Base-by-base conservation (phyloP, 345 rosid species). In the Arabidopsis arenosa region DNA sequence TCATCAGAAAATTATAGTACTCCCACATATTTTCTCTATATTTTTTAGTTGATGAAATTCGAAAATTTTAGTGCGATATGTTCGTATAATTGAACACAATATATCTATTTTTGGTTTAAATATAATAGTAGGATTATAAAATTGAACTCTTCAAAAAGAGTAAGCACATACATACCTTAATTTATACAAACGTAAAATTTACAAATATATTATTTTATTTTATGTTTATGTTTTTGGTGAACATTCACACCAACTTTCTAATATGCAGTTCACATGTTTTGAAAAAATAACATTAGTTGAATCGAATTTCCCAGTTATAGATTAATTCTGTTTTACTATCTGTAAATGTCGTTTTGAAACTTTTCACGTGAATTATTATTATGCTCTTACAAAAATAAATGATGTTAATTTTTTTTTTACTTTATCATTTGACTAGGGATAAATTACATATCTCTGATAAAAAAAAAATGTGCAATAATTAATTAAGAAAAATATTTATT, bases 31-130 rank as follows among this genome's bases (percentile, higher is more conserved):
- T 64, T 55, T 28, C 63, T 68, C 30, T 54, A 26, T 40, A n/a
- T 54, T n/a, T 68, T 45, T 21, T 14, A 23, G 40, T 68, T 39
- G n/a, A 53, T 39, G n/a, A 53, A 9, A 53, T 39, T 39, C 37
- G 39, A 13, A 23, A 14, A 28, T 4, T 33, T 3, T 15, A 48
- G 12, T 17, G 12, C 12, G 4, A 1, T 11, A 36, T 32, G 44
- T 32, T 12, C 32, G 30, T 30, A 5, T 7, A 61, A 37, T 2
- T 5, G 5, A 17, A 17, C 45, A 17, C 4, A 21, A 4, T 39
- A 36, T 36, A 9, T 37, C 5, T 37, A 3, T 37, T 9, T 5
- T 36, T 0, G 26, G 43, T 17, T 60, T 15, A 60, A 17, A 10
- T 18, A 15, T 36, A 58, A 5, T 32, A 14, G 62, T 32, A 32